Evolutionary conservation across 371 early-diverging fungal species (phyloP).

Genomic region (Smittium culicis): DNA sequence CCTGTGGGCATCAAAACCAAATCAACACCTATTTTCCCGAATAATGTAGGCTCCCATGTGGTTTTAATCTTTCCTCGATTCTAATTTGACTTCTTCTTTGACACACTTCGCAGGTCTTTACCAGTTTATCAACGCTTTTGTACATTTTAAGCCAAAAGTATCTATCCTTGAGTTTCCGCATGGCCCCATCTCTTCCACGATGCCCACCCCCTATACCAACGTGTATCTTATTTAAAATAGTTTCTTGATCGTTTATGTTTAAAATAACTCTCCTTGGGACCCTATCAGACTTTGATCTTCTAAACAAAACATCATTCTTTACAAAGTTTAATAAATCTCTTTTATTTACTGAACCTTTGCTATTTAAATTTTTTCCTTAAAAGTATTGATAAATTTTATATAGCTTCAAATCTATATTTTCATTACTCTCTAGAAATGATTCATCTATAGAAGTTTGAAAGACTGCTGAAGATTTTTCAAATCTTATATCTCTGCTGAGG

Average conservation of each 20-base stretch:
- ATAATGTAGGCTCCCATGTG: slow-evolving; percentile 5
- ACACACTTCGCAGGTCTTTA: slow-evolving; percentile 9
- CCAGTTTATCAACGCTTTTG: background rate
- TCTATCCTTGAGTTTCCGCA: background rate
- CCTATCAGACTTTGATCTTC: background rate
- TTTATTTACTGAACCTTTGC: background rate
- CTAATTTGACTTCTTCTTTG: background rate
- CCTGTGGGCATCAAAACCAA: slow-evolving; percentile 7
- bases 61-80: slow-evolving; percentile 7
- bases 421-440: background rate
- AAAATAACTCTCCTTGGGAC: slow-evolving; percentile 9
- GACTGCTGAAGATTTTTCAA: background rate
- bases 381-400: background rate
- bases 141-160: slow-evolving; percentile 12
- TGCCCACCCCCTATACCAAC: slow-evolving; percentile 11
- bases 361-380: background rate
- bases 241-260: background rate
- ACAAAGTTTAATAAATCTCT: slow-evolving; percentile 7
- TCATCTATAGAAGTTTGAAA: background rate
- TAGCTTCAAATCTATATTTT: background rate
- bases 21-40: slow-evolving; percentile 13
- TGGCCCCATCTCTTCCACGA: slow-evolving; percentile 10
- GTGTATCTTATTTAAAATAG: slow-evolving; percentile 8
- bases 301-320: slow-evolving; percentile 7
- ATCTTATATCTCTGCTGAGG: background rate